These are phyloP conservation scores for Trypanosoma scelopori DNA, from an alignment of 208 protist species.

Conservation along the genomic window DNA sequence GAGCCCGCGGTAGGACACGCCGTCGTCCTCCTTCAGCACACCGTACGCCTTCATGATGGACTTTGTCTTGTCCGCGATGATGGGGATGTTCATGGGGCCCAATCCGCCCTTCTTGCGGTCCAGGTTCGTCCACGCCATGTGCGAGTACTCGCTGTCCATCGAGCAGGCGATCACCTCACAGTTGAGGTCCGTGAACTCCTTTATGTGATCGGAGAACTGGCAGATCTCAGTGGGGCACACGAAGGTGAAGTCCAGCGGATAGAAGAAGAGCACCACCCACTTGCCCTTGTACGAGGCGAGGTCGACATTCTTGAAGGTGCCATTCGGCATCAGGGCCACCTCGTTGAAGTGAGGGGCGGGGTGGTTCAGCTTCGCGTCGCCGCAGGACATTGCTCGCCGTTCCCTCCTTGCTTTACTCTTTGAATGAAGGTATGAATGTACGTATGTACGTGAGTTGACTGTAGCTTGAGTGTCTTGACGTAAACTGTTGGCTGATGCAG, in stretches of 20 bases:
- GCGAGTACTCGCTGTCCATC: conserved; percentile 95
- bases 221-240: conserved; percentile 98
- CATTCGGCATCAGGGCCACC: conserved; percentile 91
- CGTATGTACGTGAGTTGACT: neutral
- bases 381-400: conserved; percentile 48
- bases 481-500: too few relatives aligned
- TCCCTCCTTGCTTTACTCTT: conserved; percentile 1
- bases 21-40: conserved; percentile 90
- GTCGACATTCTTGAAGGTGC: conserved; percentile 93
- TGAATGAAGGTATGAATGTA: conserved; percentile 9
- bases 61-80: conserved; percentile 96
- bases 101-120: conserved; percentile 97
- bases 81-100: conserved; percentile 94
- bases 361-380: conserved; percentile 72
- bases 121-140: conserved; percentile 95
- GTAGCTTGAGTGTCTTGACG: too few relatives aligned
- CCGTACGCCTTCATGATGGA: conserved; percentile 92
- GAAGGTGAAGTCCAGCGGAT: conserved; percentile 97
- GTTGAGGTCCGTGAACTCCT: conserved; percentile 88
- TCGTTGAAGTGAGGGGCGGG: conserved; percentile 91
- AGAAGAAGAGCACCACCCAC: conserved; percentile 97
- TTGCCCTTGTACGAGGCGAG: conserved; percentile 93
- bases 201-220: conserved; percentile 92
- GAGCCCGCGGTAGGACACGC: conserved; percentile 89
- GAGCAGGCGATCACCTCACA: conserved; percentile 92